Evolutionary conservation across 2,329 filamentous ascomycete genomes (phyloP).

Genomic region (Diaporthe sp.): DNA sequence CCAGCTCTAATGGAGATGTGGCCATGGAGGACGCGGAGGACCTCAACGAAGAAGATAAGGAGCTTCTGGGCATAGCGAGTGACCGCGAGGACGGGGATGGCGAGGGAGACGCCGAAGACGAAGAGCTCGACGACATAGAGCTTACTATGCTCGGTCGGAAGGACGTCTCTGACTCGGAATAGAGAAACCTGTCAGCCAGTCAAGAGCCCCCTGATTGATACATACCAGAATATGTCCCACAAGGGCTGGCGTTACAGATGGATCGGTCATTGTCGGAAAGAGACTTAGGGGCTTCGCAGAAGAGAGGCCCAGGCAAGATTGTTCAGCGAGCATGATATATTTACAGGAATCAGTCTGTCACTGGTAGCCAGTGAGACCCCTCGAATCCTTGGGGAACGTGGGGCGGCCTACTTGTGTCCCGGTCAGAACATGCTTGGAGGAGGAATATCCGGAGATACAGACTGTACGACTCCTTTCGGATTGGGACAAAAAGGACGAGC

Average conservation of each 20-base stretch:
- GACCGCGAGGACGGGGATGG: constrained; percentile 52
- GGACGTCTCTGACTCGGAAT: constrained; percentile 47
- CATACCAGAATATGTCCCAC: not conserved
- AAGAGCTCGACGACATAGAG: constrained; percentile 54
- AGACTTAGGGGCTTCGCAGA: not conserved
- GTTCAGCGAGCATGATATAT: not conserved
- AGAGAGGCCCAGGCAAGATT: not conserved
- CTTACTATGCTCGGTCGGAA: constrained; percentile 48
- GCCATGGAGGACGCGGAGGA: constrained; percentile 54
- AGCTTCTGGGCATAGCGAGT: constrained; percentile 57
- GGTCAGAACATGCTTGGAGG: not conserved
- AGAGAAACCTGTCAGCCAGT: not conserved
- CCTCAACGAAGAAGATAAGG: constrained; percentile 66
- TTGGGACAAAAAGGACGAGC: not conserved
- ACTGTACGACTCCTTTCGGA: not conserved
- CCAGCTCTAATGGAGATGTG: constrained; percentile 52
- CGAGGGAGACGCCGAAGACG: constrained; percentile 58
- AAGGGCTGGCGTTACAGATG: not conserved
- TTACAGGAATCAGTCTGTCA: not conserved
- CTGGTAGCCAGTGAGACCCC: not conserved
- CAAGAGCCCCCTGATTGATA: too few relatives aligned
- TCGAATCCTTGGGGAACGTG: not conserved
- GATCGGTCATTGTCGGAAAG: not conserved
- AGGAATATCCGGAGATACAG: not conserved
- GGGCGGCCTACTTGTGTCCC: not conserved